Percentiles rank a stretch among this genome's conserved stretches.
phyloP scores from a whole-genome alignment of 1,284 basidiomycete species.

The Rugosomyces carneus region DNA sequence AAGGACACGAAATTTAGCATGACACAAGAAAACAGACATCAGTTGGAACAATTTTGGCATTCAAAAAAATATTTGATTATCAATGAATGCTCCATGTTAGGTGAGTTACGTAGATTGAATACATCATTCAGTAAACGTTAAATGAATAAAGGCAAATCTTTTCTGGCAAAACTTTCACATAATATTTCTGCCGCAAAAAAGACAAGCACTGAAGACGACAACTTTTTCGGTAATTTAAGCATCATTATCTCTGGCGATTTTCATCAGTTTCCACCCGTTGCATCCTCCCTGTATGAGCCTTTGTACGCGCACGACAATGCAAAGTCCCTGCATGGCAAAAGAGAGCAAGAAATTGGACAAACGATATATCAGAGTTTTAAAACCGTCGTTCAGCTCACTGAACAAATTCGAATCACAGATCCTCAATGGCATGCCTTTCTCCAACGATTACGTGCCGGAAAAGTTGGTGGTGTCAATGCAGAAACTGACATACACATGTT shows the following conservation, averaged over 20 bases:
- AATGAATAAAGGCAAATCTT: conserved; percentile 16
- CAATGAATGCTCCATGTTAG: conserved; percentile 30
- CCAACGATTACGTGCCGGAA: conserved; percentile 15
- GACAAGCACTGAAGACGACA: background rate
- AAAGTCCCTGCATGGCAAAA: no score
- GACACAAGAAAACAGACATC: background rate
- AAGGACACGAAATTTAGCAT: conserved; percentile 20
- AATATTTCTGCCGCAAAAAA: background rate
- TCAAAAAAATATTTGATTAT: conserved; percentile 16
- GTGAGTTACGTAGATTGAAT: no score
- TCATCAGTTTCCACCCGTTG: conserved; percentile 34
- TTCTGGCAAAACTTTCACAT: background rate
- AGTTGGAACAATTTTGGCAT: conserved; percentile 3
- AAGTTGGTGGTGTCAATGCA: no score
- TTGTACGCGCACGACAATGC: no score
- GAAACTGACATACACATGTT: no score
- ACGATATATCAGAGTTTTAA: conserved; percentile 26
- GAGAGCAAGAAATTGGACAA: conserved; percentile 18
- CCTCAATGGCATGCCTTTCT: conserved; percentile 20
- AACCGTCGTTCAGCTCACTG: conserved; percentile 11
- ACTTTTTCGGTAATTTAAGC: conserved; percentile 22
- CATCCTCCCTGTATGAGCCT: background rate
- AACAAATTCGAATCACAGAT: conserved; percentile 3
- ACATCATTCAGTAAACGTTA: no score
- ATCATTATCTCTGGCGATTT: conserved; percentile 31